Base-by-base conservation (phyloP, 2,329 filamentous ascomycete genomes). In the Colletotrichum zoysiae region DNA sequence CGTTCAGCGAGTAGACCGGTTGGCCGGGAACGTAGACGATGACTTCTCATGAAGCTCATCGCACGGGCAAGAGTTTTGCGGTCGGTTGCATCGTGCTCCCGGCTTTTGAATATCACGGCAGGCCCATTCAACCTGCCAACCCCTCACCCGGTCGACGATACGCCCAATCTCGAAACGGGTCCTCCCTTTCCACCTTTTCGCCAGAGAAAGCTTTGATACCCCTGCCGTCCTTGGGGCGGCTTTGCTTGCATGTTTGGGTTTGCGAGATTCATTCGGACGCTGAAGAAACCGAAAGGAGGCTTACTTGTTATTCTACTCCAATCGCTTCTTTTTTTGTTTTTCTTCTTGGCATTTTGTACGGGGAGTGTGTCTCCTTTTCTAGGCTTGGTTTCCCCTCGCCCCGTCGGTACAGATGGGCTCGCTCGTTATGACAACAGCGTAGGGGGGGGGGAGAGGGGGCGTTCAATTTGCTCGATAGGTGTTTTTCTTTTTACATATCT, bases 11-110 rank as follows among this genome's bases (percentile, higher is more conserved):
- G 79, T 86, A 14, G 84, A 82, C 67, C 79, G 79, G 75, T 75
- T 84, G 65, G 79, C 78, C 73, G 78, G 77, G 33, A 80, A 80
- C 35, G 78, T 76, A 26, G 68, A 57, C 40, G 80, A 77, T 62
- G 86, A 87, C 73, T 87, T 86, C 80, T 84, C 85, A 66, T 85
- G 78, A 78, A 82, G 35, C 51, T 56, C 20, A 38, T 23, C 56
- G 26, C 5, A 40, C n/a, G 12, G 50, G 46, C 11, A 44, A 51
- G 46, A 44, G 63, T 38, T 18, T 38, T 18, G 12, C 23, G 9
- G 50, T 65, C n/a, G 7, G 44, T n/a, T 3, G 44, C 20, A 74
- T 4, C 53, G 33, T 40, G 38, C 20, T n/a, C 18, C 20, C 20
- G 57, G 16, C 56, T 56, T 35, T 18, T 40, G 38, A 51, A 51